Conservation (phyloP, 768 basidiomycete genomes). For the Porpolomopsis calyptriformis region DNA sequence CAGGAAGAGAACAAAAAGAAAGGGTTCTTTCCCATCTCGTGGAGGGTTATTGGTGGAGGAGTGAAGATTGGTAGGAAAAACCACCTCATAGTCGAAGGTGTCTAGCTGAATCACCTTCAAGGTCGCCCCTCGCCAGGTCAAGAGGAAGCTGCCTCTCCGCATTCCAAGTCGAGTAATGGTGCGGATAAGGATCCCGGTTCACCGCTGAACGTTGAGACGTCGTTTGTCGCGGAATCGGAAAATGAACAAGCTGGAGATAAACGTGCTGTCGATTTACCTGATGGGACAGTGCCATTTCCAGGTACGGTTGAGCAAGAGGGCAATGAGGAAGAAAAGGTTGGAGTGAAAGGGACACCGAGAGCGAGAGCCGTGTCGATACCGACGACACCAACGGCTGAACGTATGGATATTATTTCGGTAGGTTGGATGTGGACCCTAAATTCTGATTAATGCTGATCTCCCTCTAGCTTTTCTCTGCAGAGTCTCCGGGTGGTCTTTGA, state of each 20-base stretch:
- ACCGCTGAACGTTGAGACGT: too few relatives aligned
- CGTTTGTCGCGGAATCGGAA: neutral
- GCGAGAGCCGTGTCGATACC: slow-evolving; percentile 17
- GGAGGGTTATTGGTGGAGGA: slow-evolving; percentile 72
- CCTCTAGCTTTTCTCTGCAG: slow-evolving; percentile 18
- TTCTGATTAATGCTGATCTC: slow-evolving; percentile 1
- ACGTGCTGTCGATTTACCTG: neutral
- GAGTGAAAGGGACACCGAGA: slow-evolving; percentile 8
- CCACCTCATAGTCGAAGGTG: too few relatives aligned
- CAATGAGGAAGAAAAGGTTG: neutral
- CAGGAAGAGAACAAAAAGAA: slow-evolving; percentile 31
- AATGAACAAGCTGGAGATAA: neutral
- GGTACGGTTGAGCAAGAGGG: neutral
- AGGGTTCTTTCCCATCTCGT: slow-evolving; percentile 54
- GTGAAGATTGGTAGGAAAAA: slow-evolving; percentile 46
- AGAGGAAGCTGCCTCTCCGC: neutral
- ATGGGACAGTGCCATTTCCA: too few relatives aligned
- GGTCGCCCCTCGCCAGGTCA: neutral
- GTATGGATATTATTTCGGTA: slow-evolving; percentile 14
- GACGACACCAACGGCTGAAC: slow-evolving; percentile 14
- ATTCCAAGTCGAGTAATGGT: neutral
- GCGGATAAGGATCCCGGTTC: too few relatives aligned
- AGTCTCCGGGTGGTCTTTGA: slow-evolving; percentile 14
- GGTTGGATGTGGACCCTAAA: slow-evolving; percentile 2
- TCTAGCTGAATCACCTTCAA: neutral